A percentile compares a stretch with the other conserved stretches of the same genome.
Conservation (phyloP, 2,329 filamentous ascomycete genomes). For the Davidsoniella neocaledoniae region DNA sequence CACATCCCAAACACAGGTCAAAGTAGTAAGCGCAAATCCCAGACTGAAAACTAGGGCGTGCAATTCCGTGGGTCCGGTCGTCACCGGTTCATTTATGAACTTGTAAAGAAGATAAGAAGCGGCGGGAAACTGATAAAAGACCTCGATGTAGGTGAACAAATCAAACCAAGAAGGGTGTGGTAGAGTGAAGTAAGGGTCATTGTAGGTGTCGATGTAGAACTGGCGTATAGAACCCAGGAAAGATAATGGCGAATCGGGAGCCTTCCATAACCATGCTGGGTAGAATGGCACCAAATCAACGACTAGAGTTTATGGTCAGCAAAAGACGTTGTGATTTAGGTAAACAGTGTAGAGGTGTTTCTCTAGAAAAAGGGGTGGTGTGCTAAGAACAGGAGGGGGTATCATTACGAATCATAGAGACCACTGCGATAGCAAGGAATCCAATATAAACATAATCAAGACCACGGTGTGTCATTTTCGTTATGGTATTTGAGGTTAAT, state of each 20-base stretch:
- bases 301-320: constrained; percentile 20
- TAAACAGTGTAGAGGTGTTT: too few relatives aligned
- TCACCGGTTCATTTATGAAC: constrained; percentile 18
- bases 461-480: not conserved
- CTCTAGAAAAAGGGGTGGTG: not conserved
- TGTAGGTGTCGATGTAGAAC: constrained; percentile 30
- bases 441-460: constrained; percentile 1
- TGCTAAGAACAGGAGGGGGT: not conserved
- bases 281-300: constrained; percentile 39
- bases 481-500: too few relatives aligned
- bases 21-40: constrained; percentile 33
- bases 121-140: constrained; percentile 32
- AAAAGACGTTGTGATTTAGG: not conserved
- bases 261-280: constrained; percentile 28
- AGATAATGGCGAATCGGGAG: constrained; percentile 28
- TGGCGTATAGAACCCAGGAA: constrained; percentile 28
- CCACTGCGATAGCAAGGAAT: constrained; percentile 9
- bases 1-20: constrained; percentile 34
- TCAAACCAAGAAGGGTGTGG: constrained; percentile 31
- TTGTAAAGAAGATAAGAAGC: constrained; percentile 29
- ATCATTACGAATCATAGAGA: constrained; percentile 14
- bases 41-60: constrained; percentile 34
- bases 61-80: constrained; percentile 27
- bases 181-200: constrained; percentile 32
- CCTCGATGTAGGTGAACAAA: constrained; percentile 33